Percentiles rank a stretch among this genome's conserved stretches.
Conservation (phyloP, 2,329 filamentous ascomycete species). For the Diaporthe vexans region DNA sequence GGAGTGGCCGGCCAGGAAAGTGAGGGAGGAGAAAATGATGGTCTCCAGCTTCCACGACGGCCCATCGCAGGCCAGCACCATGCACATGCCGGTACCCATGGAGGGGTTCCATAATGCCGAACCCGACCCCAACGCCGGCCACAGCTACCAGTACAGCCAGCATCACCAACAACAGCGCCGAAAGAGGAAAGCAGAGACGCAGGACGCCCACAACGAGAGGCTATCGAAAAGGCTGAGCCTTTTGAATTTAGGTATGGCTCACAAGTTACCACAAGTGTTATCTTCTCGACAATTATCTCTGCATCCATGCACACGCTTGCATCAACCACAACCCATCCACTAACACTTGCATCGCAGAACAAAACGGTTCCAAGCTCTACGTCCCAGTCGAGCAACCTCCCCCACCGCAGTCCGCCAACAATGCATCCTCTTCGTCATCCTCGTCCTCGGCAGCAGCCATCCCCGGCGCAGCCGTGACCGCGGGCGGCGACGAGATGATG, state of each 20-base stretch:
- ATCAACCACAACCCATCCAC: neutral
- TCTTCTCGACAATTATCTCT: no score
- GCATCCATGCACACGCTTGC: neutral
- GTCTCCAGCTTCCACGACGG: constrained; percentile 36
- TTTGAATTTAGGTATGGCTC: constrained; percentile 80
- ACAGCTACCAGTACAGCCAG: constrained; percentile 19
- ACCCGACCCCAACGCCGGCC: constrained; percentile 26
- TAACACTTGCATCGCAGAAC: constrained; percentile 60
- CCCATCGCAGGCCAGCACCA: constrained; percentile 38
- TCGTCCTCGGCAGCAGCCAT: constrained; percentile 40
- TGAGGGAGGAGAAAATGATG: constrained; percentile 38
- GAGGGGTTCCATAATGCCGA: constrained; percentile 35
- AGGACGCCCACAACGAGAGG: constrained; percentile 73
- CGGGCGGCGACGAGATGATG: constrained; percentile 80
- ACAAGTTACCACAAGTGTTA: neutral
- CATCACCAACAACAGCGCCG: constrained; percentile 49
- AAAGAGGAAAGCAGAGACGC: constrained; percentile 73
- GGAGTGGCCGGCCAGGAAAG: neutral
- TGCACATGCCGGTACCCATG: constrained; percentile 37
- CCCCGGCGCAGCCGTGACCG: constrained; percentile 38
- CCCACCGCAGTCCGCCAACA: constrained; percentile 36
- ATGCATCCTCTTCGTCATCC: constrained; percentile 31
- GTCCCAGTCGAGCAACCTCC: constrained; percentile 70
- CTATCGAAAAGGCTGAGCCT: constrained; percentile 87
- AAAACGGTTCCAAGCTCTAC: constrained; percentile 74